Evolutionary conservation across 2,329 filamentous ascomycete species (phyloP), one percentile per base, ranked within the genome.

Genomic region (Pseudocercospora crystallina): DNA sequence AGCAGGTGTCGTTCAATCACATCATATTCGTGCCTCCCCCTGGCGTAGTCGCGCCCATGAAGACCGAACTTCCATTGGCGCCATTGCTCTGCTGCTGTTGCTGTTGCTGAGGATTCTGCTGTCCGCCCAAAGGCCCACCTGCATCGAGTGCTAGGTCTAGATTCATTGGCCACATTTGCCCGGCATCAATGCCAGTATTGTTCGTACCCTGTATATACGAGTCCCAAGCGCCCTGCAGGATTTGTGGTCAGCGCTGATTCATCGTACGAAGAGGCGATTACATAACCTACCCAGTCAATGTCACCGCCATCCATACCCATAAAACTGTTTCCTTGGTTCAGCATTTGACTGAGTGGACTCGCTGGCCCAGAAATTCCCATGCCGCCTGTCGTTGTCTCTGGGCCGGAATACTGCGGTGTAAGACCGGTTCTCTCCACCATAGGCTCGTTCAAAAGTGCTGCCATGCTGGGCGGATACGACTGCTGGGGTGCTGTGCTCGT

Each of bases 201-300:
- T 61, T 75, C 5, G 80, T 75, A 45, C 80, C 82, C 65, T 86
- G 83, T 41, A 87, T 81, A 60, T 86, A 87, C 5, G 77, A 81
- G 63, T 87, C 84, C 83, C 83, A 87, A 26, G 83, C 82, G 55
- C 85, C 80, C 82, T 85, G 57, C 58, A 43, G 47, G 36, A 46
- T 63, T 55, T 54, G 54, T 15, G 17, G 8, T 37, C 8, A 31
- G 30, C 5, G 5, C 11, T 9, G 33, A 43, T 39, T 51, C 43
- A 49, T 38, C 32, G 36, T 34, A 38, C 43, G 14, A 40, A 26
- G 45, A 39, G 15, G 15, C 11, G n/a, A 14, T 15, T 11, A 36
- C 12, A 37, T 7, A 26, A 71, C 79, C 68, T 75, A 86, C 84
- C 70, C 80, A 78, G 53, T 77, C 73, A 45, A 77, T 72, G 8